phyloP scores from a whole-genome alignment of 2,329 filamentous ascomycete genomes.

The Ceratocystis variospora region DNA sequence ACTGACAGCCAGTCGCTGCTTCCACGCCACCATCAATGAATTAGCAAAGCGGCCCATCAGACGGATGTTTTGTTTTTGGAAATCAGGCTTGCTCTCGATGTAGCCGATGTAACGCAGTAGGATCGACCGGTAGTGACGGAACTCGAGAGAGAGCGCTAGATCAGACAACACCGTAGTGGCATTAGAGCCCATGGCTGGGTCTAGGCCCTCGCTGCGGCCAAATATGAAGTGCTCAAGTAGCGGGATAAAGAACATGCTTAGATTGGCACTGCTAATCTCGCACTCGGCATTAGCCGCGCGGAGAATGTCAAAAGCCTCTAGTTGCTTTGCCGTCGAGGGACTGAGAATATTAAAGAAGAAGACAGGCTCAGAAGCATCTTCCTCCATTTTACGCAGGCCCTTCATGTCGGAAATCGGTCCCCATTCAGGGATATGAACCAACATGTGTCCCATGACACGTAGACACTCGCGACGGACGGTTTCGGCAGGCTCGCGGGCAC shows the following conservation, averaged over 20 bases:
- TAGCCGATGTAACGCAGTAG: slow-evolving; percentile 75
- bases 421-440: slow-evolving; percentile 58
- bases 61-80: slow-evolving; percentile 73
- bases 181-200: slow-evolving; percentile 75
- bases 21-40: slow-evolving; percentile 39
- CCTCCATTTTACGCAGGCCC: slow-evolving; percentile 42
- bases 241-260: slow-evolving; percentile 78
- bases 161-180: slow-evolving; percentile 67
- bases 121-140: slow-evolving; percentile 77
- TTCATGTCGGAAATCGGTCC: slow-evolving; percentile 59
- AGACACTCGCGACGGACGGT: slow-evolving; percentile 73
- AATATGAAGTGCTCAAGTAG: slow-evolving; percentile 91
- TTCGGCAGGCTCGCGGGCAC: slow-evolving; percentile 66
- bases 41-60: slow-evolving; percentile 73
- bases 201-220: slow-evolving; percentile 62
- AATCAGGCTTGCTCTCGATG: slow-evolving; percentile 63
- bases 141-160: slow-evolving; percentile 65
- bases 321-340: slow-evolving; percentile 72
- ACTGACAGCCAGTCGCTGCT: neutral
- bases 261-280: slow-evolving; percentile 59
- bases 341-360: slow-evolving; percentile 92
- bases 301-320: slow-evolving; percentile 69
- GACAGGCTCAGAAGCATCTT: slow-evolving; percentile 49
- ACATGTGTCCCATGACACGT: slow-evolving; percentile 62
- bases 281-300: slow-evolving; percentile 51